Base-by-base conservation (phyloP, 2,329 filamentous ascomycete genomes). In the Colletotrichum noveboracense region DNA sequence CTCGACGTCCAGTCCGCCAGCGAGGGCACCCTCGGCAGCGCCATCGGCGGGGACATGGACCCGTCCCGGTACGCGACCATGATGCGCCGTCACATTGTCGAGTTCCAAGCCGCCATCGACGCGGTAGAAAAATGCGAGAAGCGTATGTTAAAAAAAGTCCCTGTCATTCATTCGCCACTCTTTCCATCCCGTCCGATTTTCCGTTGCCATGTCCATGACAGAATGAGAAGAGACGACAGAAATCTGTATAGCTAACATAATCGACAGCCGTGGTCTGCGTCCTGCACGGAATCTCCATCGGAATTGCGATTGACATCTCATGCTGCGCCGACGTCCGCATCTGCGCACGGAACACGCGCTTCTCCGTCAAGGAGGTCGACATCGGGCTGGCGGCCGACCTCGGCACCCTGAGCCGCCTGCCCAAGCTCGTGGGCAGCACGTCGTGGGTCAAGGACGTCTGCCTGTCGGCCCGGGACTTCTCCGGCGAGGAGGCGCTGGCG, bases 91-190 rank as follows among this genome's bases (percentile, higher is more conserved):
- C 90, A 95, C 82, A 93, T 98, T 74, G 85, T 89, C 76, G 92
- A 95, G 77, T 97, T 98, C 83, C 97, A 99, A 84, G 89, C 90
- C 67, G 94, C 93, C 80, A 92, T 99, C 77, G 89, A 89, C 2
- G 90, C 92, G 16, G 87, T 98, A 69, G 96, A 98, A 83, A 92
- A 90, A 79, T 98, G 96, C 85, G 94, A 97, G 86, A 98, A 98
- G 86, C 95, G 92, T 93, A 84, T 79, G 91, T 87, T 87, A 3
- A 30, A 24, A 21, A 30, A 14, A 32, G 0, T 9, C 7, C 14
- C 9, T 18, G 7, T 26, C 73, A 52, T 48, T 18, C 26, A 16
- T 21, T 21, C 16, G 7, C 61, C 28, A 30, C 30, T 65, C 26
- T 7, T 26, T 66, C 7, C 24, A n/a, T 48, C 48, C 28, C 36